Evolutionary conservation across 2,329 filamentous ascomycete genomes (phyloP).

Genomic region (Penicillium sp.): DNA sequence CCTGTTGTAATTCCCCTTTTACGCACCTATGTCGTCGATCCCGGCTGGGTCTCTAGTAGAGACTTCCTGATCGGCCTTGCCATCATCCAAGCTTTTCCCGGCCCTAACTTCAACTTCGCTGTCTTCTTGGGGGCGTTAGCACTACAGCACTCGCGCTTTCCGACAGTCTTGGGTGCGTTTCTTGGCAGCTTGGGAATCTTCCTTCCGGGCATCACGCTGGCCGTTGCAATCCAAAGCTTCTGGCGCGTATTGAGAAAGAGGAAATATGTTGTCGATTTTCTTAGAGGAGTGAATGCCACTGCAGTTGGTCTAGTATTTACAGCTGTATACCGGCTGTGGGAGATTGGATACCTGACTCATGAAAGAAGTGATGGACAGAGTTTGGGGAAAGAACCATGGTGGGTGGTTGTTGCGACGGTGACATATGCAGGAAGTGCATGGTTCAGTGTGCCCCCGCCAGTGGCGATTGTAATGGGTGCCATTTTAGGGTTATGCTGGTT

Average conservation of each 20-base stretch:
- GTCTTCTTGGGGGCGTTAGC: constrained; percentile 58
- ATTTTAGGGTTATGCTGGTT: constrained; percentile 52
- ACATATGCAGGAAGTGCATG: constrained; percentile 51
- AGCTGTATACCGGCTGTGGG: constrained; percentile 63
- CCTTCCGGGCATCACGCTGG: constrained; percentile 37
- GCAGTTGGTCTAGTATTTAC: constrained; percentile 65
- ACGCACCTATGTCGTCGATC: constrained; percentile 60
- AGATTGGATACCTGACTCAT: constrained; percentile 60
- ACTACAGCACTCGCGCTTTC: constrained; percentile 34
- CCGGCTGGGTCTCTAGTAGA: constrained; percentile 68
- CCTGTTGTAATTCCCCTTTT: constrained; percentile 66
- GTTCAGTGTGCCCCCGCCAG: constrained; percentile 47
- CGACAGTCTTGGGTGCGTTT: constrained; percentile 49
- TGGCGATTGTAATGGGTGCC: constrained; percentile 50
- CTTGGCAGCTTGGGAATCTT: constrained; percentile 52
- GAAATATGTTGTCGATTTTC: constrained; percentile 49
- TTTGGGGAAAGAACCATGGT: constrained; percentile 61
- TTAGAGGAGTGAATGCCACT: constrained; percentile 60
- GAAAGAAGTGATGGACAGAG: constrained; percentile 52
- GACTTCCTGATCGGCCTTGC: constrained; percentile 73
- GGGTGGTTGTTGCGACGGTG: constrained; percentile 59
- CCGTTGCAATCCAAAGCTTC: constrained; percentile 47
- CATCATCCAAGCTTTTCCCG: constrained; percentile 68
- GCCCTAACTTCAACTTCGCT: constrained; percentile 54
- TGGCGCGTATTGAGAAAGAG: constrained; percentile 54